Evolutionary conservation across 2,329 filamentous ascomycete genomes (phyloP), one percentile per base, ranked within the genome.

Genomic region (Mycosphaerella sp.): DNA sequence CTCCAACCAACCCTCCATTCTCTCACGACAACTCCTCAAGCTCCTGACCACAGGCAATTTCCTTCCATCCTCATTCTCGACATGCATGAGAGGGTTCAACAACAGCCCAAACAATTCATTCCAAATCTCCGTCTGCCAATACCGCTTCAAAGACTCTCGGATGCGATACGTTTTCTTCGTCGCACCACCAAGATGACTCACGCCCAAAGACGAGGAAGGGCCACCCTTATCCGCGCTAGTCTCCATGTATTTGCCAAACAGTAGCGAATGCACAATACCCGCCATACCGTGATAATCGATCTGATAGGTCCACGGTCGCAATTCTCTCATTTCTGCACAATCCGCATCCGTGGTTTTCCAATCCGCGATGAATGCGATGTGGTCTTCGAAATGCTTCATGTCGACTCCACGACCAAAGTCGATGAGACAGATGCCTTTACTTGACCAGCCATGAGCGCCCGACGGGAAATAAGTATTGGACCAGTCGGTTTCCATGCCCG

Each of bases 121-220:
- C 93, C 93, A 98, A 43, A 97, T 82, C 47, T 95, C 90, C 46
- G 84, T 86, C 76, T 97, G 91, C 93, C 93, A 98, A 73, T 98
- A 98, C 43, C 93, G 75, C 76, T 98, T 98, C 57, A 97, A 73
- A 11, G 77, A 81, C 72, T 96, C 92, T 48, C 86, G 81, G 61
- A 96, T 83, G 59, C 80, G 82, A 73, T 95, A 97, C 45, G 79
- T 83, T 67, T 87, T 84, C 1, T 78, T 80, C 1, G 73, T 76
- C 2, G 71, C 74, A 3, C 77, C 77, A n/a, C 80, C 80, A 1
- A 85, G 72, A 29, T 31, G 42, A 21, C 21, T 21, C 2, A 21
- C 21, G 21, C 21, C 21, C 21, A 21, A 21, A 2, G 21, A 21
- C 21, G 21, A 21, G 1, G 26, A 29, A 4, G 26, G 26, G 6